Base-by-base conservation (phyloP, 78 protist species). In the Dictyostelium capitatum region DNA sequence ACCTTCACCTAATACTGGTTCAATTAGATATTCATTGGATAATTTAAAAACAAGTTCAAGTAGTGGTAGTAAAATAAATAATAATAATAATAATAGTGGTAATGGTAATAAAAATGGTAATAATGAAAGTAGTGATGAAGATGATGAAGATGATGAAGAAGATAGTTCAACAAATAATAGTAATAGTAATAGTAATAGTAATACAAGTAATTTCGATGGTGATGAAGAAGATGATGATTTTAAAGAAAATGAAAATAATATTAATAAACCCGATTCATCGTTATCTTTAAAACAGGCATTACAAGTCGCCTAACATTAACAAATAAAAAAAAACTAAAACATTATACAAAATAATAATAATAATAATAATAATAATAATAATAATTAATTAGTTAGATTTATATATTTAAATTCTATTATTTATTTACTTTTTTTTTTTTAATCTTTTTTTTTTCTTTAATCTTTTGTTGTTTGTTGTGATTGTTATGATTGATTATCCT, bases 21-120 rank as follows among this genome's bases (percentile, higher is more conserved):
- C 70, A 8, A 62, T 62, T 25, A 62, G 70, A 62, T 62, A 62
- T 62, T 62, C 70, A 62, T 62, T 62, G 12, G 70, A 62, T 62
- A 62, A 62, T 62, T 62, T 62, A 62, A 62, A 37, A 62, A 62
- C 70, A 62, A 62, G 70, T 62, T 25, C 43, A 11, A 62, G 28
- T 25, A 62, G 70, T 11, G 28, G 70, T 62, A 62, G 28, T 10
- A 62, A 20, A 19, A 7, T 56, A 56, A 56, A 23, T 56, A 56
- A 56, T 56, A 56, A 15, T 56, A 56, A 56, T 56, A 19, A 14
- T 14, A 53, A 53, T 1, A 53, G 6, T 14, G 12, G 12, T 53
- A 14, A 14, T 53, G 1, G 1, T 53, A 53, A 57, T 56, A 53
- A 53, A 12, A 53, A 15, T 15, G 0, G 19, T 20, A 19, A 5